Percentiles rank a stretch among this genome's conserved stretches.
phyloP scores from a whole-genome alignment of 1,139 yeast genomes.

The Ashbya aceris region DNA sequence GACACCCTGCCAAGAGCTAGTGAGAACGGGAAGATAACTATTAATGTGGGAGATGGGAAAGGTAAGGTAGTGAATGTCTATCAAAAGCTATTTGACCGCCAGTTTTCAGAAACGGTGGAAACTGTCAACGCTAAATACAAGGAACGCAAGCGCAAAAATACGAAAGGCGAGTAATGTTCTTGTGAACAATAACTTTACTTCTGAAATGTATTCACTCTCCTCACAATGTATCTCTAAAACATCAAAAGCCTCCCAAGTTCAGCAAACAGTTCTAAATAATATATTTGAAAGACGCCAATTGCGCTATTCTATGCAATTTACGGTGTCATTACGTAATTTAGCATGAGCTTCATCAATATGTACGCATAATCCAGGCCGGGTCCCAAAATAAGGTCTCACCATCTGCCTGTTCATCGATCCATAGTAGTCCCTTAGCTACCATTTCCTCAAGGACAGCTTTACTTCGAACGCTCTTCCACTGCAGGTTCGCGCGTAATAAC shows the following conservation, averaged over 20 bases:
- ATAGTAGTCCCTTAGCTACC: constrained; percentile 69
- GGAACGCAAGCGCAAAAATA: constrained; percentile 32
- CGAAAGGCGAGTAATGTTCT: too few species aligned
- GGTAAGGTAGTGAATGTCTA: constrained; percentile 52
- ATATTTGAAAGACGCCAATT: too few species aligned
- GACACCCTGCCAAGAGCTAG: constrained; percentile 18
- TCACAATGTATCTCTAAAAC: too few species aligned
- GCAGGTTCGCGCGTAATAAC: constrained; percentile 57
- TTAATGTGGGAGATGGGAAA: constrained; percentile 64
- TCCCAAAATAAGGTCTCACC: constrained; percentile 58
- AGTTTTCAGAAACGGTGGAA: constrained; percentile 52
- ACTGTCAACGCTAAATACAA: constrained; percentile 57
- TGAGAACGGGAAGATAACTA: constrained; percentile 29
- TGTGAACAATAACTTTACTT: too few species aligned
- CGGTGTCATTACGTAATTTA: not conserved
- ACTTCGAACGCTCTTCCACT: constrained; percentile 61
- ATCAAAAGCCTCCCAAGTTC: too few species aligned
- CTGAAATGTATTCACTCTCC: too few species aligned
- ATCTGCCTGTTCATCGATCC: constrained; percentile 57
- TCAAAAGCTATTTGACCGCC: constrained; percentile 49
- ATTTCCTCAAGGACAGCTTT: constrained; percentile 62
- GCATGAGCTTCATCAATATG: not conserved
- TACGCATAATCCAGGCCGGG: constrained; percentile 38
- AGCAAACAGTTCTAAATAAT: too few species aligned
- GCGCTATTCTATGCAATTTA: too few species aligned